Percentiles rank a stretch among this genome's conserved stretches.
These are phyloP conservation scores for Pichia gijzeniarum DNA, from an alignment of 805 yeast genomes.

Conservation along the genomic window DNA sequence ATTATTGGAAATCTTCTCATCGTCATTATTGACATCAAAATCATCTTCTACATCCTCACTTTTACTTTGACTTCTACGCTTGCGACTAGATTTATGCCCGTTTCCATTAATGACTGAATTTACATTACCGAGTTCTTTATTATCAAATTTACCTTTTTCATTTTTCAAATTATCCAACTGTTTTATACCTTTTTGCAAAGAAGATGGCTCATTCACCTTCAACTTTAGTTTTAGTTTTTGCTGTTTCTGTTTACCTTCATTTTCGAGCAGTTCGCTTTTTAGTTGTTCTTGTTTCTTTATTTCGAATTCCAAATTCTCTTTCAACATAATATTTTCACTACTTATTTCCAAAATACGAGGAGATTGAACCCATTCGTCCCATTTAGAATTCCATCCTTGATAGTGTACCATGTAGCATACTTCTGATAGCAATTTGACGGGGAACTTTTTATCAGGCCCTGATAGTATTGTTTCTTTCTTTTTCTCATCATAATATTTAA, in stretches of 20 bases:
- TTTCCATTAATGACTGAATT: background rate
- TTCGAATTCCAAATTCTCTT: constrained; percentile 45
- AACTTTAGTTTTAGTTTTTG: background rate
- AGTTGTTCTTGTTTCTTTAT: constrained; percentile 6
- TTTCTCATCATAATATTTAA: constrained; percentile 25
- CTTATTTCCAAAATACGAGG: constrained; percentile 63
- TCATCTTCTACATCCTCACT: background rate
- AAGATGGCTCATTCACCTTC: background rate
- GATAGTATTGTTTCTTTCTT: constrained; percentile 34
- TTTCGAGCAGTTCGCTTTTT: constrained; percentile 2
- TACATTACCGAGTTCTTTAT: background rate
- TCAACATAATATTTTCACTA: constrained; percentile 59
- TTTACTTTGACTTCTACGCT: background rate
- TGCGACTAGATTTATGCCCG: background rate
- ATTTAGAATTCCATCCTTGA: constrained; percentile 90
- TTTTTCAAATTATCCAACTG: too few species aligned
- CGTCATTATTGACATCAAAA: background rate
- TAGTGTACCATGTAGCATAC: constrained; percentile 66
- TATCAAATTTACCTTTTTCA: background rate
- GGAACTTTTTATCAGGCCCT: constrained; percentile 21
- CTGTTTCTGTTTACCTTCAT: background rate
- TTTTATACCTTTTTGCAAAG: background rate
- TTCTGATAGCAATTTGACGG: constrained; percentile 14
- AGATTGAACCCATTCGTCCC: constrained; percentile 93
- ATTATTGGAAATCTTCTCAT: background rate